Evolutionary conservation across 129 eudicot species (phyloP).

Genomic region (Flaveria robusta): DNA sequence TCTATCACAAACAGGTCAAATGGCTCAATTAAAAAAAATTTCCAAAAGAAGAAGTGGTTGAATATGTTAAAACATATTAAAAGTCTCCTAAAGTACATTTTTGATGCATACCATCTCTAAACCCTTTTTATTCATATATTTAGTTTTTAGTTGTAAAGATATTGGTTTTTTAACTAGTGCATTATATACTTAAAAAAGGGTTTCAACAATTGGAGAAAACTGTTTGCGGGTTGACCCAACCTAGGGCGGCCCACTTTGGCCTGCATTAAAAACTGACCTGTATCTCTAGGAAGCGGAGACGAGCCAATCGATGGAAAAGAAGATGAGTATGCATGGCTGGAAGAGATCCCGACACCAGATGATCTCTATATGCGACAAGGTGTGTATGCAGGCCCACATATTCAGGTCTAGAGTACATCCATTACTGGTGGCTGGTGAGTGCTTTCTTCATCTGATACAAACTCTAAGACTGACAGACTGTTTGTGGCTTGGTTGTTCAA

Average conservation of each 20-base stretch:
- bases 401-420: constrained; percentile 39
- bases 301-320: constrained; percentile 45
- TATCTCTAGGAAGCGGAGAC: constrained; percentile 39
- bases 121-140: background rate
- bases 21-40: background rate
- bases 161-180: background rate
- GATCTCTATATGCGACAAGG: constrained; percentile 78
- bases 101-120: background rate
- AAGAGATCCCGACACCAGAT: constrained; percentile 69
- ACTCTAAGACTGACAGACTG: constrained; percentile 6
- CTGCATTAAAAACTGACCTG: too few relatives aligned
- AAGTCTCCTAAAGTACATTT: background rate
- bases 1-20: background rate
- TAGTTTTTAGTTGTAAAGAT: background rate
- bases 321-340: constrained; percentile 89
- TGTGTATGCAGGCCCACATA: constrained; percentile 65
- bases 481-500: constrained; percentile 27
- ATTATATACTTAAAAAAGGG: background rate
- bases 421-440: constrained; percentile 11
- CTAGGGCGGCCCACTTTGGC: background rate
- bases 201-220: background rate
- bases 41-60: background rate
- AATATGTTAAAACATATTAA: background rate
- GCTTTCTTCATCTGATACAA: constrained; percentile 17
- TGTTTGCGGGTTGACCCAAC: background rate